Evolutionary conservation across 306 rosid species (phyloP).

Genomic region (Lathyrus sativus): DNA sequence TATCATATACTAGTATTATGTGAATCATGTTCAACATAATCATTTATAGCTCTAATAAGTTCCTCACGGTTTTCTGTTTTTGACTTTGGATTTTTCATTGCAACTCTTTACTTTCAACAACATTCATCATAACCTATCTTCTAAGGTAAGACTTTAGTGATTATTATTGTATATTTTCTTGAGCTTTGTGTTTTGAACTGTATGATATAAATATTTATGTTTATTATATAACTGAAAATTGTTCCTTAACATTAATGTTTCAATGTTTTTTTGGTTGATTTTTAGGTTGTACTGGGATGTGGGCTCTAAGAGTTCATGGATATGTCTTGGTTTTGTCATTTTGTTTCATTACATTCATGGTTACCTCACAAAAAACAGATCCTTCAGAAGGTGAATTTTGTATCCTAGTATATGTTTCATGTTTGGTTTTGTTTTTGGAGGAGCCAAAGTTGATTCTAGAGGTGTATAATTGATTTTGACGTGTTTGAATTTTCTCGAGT

Average conservation of each 20-base stretch:
- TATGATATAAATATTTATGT: neutral
- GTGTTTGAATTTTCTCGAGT: neutral
- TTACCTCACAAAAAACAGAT: slow-evolving; percentile 49
- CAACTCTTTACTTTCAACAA: too few species aligned
- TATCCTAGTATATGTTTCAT: neutral
- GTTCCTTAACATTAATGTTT: slow-evolving; percentile 15
- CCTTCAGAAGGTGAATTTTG: slow-evolving; percentile 73
- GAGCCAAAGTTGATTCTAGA: neutral
- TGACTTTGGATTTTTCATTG: slow-evolving; percentile 42
- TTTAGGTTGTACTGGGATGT: slow-evolving; percentile 54
- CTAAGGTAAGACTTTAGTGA: slow-evolving; percentile 31
- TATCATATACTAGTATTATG: neutral
- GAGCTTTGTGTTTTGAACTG: slow-evolving; percentile 12
- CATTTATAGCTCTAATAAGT: slow-evolving; percentile 29
- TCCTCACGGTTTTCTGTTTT: slow-evolving; percentile 44
- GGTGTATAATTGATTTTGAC: neutral
- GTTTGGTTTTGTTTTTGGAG: neutral
- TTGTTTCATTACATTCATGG: slow-evolving; percentile 43
- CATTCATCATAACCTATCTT: slow-evolving; percentile 28
- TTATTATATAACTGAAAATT: slow-evolving; percentile 2
- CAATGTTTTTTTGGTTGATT: slow-evolving; percentile 15
- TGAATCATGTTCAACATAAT: slow-evolving; percentile 18
- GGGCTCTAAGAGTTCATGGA: slow-evolving; percentile 47
- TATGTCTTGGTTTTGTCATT: slow-evolving; percentile 46
- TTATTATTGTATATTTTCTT: neutral